These are phyloP conservation scores for Flagelloscypha sp. DNA, from an alignment of 768 basidiomycete species.

Conservation along the genomic window DNA sequence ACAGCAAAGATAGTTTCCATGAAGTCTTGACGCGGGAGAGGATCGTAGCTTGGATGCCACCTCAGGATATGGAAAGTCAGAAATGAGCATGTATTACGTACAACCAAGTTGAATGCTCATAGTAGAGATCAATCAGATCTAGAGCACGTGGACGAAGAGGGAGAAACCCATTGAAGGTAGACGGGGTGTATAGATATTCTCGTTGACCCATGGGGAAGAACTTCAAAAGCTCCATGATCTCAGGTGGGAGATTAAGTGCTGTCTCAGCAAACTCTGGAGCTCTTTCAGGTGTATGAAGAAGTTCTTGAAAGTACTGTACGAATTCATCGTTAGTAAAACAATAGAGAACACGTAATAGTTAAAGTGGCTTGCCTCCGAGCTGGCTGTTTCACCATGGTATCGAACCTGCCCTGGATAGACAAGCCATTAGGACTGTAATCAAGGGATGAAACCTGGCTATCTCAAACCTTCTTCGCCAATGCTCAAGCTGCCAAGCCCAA, in stretches of 20 bases:
- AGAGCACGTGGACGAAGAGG: constrained; percentile 32
- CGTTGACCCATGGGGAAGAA: constrained; percentile 43
- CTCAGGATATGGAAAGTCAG: constrained; percentile 1
- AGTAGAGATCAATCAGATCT: constrained; percentile 34
- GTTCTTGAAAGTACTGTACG: constrained; percentile 32
- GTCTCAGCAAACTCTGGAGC: constrained; percentile 14
- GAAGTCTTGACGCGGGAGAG: constrained; percentile 35
- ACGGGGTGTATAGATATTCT: constrained; percentile 28
- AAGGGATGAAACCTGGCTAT: no score
- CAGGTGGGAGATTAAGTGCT: constrained; percentile 28
- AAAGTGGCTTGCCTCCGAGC: constrained; percentile 37
- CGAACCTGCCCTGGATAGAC: no score
- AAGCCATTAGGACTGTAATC: no score
- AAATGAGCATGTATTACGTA: constrained; percentile 18
- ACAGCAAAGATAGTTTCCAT: constrained; percentile 27
- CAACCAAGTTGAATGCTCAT: constrained; percentile 39
- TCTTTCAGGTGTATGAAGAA: constrained; percentile 21
- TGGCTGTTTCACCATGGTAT: constrained; percentile 43
- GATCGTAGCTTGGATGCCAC: constrained; percentile 31
- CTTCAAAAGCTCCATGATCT: constrained; percentile 35
- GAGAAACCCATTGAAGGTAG: constrained; percentile 30
- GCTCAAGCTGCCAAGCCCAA: constrained; percentile 39
- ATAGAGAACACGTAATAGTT: not conserved
- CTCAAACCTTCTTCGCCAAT: constrained; percentile 42
- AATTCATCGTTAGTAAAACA: not conserved